Percentiles rank a stretch among this genome's conserved stretches.
Evolutionary conservation across 805 yeast genomes (phyloP).

Genomic region (Candida easanensis): DNA sequence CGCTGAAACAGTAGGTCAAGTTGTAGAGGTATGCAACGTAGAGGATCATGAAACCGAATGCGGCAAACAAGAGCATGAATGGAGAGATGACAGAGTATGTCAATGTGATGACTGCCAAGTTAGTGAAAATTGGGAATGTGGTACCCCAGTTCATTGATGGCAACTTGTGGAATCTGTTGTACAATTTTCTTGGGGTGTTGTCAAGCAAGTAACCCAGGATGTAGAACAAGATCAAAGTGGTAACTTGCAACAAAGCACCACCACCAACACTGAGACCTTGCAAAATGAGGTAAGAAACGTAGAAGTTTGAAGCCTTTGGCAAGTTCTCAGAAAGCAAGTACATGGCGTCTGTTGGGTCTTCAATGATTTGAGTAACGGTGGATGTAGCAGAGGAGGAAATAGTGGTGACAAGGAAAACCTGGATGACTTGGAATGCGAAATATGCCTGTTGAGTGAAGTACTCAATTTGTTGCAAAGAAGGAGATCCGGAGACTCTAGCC

Average conservation of each 20-base stretch:
- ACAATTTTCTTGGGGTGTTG: conserved; percentile 64
- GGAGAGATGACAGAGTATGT: conserved; percentile 80
- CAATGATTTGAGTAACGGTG: conserved; percentile 58
- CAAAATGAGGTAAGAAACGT: conserved; percentile 60
- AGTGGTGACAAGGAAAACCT: conserved; percentile 69
- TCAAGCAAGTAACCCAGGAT: conserved; percentile 57
- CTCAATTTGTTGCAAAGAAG: conserved; percentile 57
- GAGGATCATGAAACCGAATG: conserved; percentile 64
- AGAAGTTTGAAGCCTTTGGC: conserved; percentile 74
- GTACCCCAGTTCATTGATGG: conserved; percentile 69
- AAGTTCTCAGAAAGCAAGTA: conserved; percentile 57
- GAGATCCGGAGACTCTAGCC: conserved; percentile 59
- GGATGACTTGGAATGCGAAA: conserved; percentile 68
- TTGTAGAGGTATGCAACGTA: conserved; percentile 81
- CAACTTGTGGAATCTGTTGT: conserved; percentile 53
- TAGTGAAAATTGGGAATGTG: conserved; percentile 70
- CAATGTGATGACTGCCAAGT: conserved; percentile 64
- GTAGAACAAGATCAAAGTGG: conserved; percentile 56
- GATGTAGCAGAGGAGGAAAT: conserved; percentile 71
- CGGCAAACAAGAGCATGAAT: conserved; percentile 70
- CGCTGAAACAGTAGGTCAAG: conserved; percentile 64
- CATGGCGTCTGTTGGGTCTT: conserved; percentile 59
- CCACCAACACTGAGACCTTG: conserved; percentile 69
- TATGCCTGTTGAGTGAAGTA: conserved; percentile 63
- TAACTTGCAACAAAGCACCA: conserved; percentile 62